A percentile compares a stretch with the other conserved stretches of the same genome.
These are phyloP conservation scores for Saccharomyces hybrid DNA, from an alignment of 1,139 yeast species.

Conservation along the genomic window DNA sequence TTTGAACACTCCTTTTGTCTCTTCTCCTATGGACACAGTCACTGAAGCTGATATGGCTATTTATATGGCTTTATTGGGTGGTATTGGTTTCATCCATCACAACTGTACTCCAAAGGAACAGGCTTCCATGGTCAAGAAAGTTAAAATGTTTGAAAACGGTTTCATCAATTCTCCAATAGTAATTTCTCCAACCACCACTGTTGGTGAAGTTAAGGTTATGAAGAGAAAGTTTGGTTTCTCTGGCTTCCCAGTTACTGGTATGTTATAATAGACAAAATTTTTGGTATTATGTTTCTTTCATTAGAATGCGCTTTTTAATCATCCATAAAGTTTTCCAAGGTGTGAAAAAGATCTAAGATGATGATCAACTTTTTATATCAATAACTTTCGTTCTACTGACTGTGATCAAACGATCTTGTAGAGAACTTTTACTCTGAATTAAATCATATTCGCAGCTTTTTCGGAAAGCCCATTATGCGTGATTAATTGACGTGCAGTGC, in stretches of 20 bases:
- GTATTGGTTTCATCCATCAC: constrained; percentile 98
- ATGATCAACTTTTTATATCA: constrained; percentile 47
- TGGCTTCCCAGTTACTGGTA: constrained; percentile 99
- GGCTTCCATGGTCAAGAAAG: constrained; percentile 96
- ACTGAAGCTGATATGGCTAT: constrained; percentile 98
- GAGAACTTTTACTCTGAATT: constrained; percentile 49
- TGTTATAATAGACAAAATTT: constrained; percentile 36
- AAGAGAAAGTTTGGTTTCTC: constrained; percentile 79
- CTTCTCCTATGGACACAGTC: constrained; percentile 99
- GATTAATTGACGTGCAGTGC: background rate
- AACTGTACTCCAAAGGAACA: constrained; percentile 95
- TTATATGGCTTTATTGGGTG: constrained; percentile 96
- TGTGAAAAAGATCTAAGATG: constrained; percentile 32
- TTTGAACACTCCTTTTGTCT: constrained; percentile 87
- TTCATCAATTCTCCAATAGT: constrained; percentile 93
- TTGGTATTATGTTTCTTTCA: constrained; percentile 2
- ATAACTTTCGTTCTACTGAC: constrained; percentile 99
- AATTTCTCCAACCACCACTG: constrained; percentile 64
- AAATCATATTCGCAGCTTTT: background rate
- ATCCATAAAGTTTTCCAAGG: constrained; percentile 1
- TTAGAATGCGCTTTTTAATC: constrained; percentile 5
- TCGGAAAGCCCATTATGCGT: background rate
- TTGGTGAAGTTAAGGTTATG: constrained; percentile 71
- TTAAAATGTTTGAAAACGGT: constrained; percentile 94
- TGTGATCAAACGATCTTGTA: constrained; percentile 95